Base-by-base conservation (phyloP, 1,139 yeast genomes). In the Blastobotrys malaysiensis region DNA sequence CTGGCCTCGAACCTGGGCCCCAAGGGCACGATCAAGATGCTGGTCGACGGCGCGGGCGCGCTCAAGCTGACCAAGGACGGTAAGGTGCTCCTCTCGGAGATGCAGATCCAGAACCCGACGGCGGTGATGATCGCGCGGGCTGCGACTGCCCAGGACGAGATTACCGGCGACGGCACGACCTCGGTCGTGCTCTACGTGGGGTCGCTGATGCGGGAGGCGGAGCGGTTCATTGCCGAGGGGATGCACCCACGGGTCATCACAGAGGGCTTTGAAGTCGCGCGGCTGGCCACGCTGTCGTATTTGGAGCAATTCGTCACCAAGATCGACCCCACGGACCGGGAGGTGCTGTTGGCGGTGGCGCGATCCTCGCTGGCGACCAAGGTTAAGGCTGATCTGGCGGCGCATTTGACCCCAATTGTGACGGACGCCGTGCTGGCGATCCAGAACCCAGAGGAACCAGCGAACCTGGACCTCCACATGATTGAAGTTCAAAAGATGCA, bases 81-180 rank as follows among this genome's bases (percentile, higher is more conserved):
- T 55, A 91, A 93, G 68, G 98, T 95, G 13, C 77, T 93, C 59
- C 76, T 93, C 58, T 82, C 89, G 26, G 99, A 93, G 69, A 93
- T 93, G 99, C 99, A 95, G 73, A 95, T 93, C 70, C 98, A 93
- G 71, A 93, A 93, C 62, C 99, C 99, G n/a, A 95, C 99, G 2
- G 99, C 99, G 0, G 96, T 93, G 43, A 88, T 95, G 96, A 93
- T 93, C 76, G 78, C 99, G 2, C 80, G 98, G 61, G 99, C 98
- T 9, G 99, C 99, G 53, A 84, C 97, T 50, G 97, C 99, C 0
- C 99, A 93, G 73, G 99, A 93, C 71, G 99, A 93, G 70, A 90
- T 95, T 69, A 88, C 99, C 13, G 99, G 99, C 52, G 99, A 93
- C 70, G 99, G 99, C 61, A 95, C 99, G 55, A 93, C 99, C n/a